Conservation (phyloP, 1,139 yeast species). For the Saccharomyces hybrid region DNA sequence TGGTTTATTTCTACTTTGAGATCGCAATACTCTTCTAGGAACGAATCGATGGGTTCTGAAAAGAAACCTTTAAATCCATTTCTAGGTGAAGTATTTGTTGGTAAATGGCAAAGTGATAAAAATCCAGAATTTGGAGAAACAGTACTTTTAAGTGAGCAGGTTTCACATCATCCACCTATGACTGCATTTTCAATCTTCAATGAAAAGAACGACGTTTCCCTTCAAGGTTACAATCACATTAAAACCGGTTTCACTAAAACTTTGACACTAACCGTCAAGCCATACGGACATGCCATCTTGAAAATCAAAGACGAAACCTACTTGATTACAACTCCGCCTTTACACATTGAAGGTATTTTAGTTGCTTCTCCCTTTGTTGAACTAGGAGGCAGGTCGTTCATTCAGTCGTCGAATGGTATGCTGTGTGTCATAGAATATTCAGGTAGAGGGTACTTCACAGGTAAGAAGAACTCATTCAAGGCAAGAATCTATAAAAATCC, state of each 20-base stretch:
- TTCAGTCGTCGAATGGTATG: conserved; percentile 77
- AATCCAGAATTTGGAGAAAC: conserved; percentile 58
- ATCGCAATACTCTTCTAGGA: conserved; percentile 88
- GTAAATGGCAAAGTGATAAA: conserved; percentile 62
- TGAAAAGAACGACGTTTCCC: conserved; percentile 55
- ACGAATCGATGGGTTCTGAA: conserved; percentile 84
- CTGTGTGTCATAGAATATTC: conserved; percentile 67
- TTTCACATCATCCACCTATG: conserved; percentile 91
- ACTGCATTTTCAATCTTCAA: conserved; percentile 80
- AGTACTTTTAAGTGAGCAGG: conserved; percentile 76
- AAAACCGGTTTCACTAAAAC: conserved; percentile 75
- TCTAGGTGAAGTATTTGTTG: conserved; percentile 85
- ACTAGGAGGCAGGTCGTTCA: conserved; percentile 75
- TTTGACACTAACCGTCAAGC: conserved; percentile 62
- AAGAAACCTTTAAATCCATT: conserved; percentile 95
- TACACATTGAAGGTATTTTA: conserved; percentile 88
- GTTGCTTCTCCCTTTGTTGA: conserved; percentile 88
- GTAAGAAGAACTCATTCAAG: conserved; percentile 87
- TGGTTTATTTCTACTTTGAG: conserved; percentile 89
- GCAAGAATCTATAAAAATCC: conserved; percentile 63
- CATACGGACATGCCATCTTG: conserved; percentile 82
- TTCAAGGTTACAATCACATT: conserved; percentile 87
- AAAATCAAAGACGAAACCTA: conserved; percentile 61
- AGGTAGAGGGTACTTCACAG: conserved; percentile 94
- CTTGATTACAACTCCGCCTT: conserved; percentile 85